Evolutionary conservation across 2,329 filamentous ascomycete genomes (phyloP).

Genomic region (Paradendryphiella salina): DNA sequence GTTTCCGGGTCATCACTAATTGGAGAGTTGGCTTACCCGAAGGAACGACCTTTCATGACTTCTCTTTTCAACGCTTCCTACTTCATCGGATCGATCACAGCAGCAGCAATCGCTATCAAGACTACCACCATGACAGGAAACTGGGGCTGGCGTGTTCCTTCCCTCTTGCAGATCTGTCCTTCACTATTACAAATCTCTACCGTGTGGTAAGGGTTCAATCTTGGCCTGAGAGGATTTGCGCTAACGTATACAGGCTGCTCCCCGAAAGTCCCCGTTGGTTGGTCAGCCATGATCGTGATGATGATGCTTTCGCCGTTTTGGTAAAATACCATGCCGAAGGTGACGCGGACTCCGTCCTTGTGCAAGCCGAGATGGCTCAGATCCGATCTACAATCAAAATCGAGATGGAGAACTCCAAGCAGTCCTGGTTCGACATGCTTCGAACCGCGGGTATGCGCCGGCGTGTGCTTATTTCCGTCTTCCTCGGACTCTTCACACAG

Average conservation of each 20-base stretch:
- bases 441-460: slow-evolving; percentile 51
- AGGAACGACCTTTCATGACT: slow-evolving; percentile 62
- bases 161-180: slow-evolving; percentile 55
- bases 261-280: slow-evolving; percentile 54
- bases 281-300: slow-evolving; percentile 56
- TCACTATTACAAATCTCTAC: slow-evolving; percentile 51
- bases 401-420: slow-evolving; percentile 58
- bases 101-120: slow-evolving; percentile 56
- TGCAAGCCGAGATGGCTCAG: slow-evolving; percentile 63
- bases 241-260: slow-evolving; percentile 32
- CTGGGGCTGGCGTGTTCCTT: slow-evolving; percentile 58
- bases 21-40: slow-evolving; percentile 64
- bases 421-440: slow-evolving; percentile 59
- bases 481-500: slow-evolving; percentile 48
- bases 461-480: slow-evolving; percentile 37
- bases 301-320: slow-evolving; percentile 46
- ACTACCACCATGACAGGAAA: slow-evolving; percentile 49
- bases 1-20: slow-evolving; percentile 62
- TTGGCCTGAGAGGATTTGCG: background rate
- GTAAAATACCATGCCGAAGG: slow-evolving; percentile 53
- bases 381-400: slow-evolving; percentile 61
- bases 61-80: slow-evolving; percentile 65
- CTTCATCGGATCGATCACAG: slow-evolving; percentile 57
- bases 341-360: slow-evolving; percentile 40
- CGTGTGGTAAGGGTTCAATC: slow-evolving; percentile 32